These are phyloP conservation scores for Volutella citrinella DNA, from an alignment of 2,329 filamentous ascomycete genomes.

Conservation along the genomic window DNA sequence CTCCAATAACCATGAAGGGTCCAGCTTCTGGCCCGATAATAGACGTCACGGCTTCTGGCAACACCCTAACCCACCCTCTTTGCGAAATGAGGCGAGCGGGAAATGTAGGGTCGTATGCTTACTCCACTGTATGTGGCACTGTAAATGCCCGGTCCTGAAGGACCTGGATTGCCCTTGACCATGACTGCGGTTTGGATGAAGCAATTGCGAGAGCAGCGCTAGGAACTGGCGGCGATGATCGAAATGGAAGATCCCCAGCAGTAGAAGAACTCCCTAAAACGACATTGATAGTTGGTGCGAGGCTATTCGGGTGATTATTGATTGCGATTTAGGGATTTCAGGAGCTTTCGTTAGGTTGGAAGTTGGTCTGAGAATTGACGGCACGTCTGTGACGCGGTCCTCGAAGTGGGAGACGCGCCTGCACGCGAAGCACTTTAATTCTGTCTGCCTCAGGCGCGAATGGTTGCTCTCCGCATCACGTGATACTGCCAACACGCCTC, in stretches of 20 bases:
- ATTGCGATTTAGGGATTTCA: too few relatives aligned
- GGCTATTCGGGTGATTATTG: too few relatives aligned
- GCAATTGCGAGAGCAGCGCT: constrained; percentile 17
- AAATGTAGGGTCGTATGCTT: constrained; percentile 40
- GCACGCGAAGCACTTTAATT: constrained; percentile 38
- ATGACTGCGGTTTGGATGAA: constrained; percentile 34
- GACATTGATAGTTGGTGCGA: constrained; percentile 7
- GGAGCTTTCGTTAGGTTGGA: constrained; percentile 21
- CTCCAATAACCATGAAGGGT: too few relatives aligned
- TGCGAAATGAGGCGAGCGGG: too few relatives aligned
- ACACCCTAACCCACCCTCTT: not conserved
- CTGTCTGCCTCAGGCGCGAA: constrained; percentile 33
- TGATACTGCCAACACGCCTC: constrained; percentile 26
- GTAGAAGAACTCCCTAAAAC: constrained; percentile 1
- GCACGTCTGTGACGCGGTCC: constrained; percentile 37
- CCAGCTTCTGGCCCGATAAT: too few relatives aligned
- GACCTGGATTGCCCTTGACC: constrained; percentile 41
- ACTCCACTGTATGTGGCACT: constrained; percentile 69
- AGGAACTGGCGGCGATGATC: constrained; percentile 3
- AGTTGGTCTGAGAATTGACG: constrained; percentile 27
- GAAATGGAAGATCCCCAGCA: constrained; percentile 3
- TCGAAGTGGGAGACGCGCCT: constrained; percentile 32
- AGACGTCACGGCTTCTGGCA: constrained; percentile 2
- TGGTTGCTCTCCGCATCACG: constrained; percentile 20
- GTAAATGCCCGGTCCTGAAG: constrained; percentile 52